These are phyloP conservation scores for Zygnema cylindricum DNA, from an alignment of 139 green algal species.

Conservation along the genomic window DNA sequence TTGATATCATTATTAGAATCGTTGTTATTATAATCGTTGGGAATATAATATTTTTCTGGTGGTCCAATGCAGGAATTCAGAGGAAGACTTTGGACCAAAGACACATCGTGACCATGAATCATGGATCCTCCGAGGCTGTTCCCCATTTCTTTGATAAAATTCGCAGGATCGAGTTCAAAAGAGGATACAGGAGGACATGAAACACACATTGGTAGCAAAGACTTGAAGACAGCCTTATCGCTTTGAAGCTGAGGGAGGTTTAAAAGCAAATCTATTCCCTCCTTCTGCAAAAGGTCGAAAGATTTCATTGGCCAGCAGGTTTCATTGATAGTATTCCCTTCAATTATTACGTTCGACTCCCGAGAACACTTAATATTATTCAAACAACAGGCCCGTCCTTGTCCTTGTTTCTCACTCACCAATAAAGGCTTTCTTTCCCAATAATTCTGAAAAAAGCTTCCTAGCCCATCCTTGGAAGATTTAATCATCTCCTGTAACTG, in stretches of 20 bases:
- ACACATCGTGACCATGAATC: conserved; percentile 2
- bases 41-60: neutral
- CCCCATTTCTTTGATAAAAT: neutral
- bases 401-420: neutral
- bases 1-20: too few relatives aligned
- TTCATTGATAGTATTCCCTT: too few relatives aligned
- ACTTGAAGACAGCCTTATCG: neutral
- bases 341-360: too few relatives aligned
- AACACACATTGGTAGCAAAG: neutral
- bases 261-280: neutral
- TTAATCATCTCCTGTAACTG: neutral
- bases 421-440: neutral
- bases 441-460: neutral
- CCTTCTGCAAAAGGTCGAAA: too few relatives aligned
- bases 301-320: too few relatives aligned
- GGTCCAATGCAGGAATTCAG: neutral
- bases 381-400: too few relatives aligned
- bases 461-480: neutral
- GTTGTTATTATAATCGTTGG: neutral
- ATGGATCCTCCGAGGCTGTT: conserved; percentile 15
- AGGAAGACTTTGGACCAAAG: neutral
- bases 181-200: neutral
- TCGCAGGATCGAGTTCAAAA: neutral
- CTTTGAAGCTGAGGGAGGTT: neutral
- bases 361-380: too few relatives aligned